Percentiles rank a stretch among this genome's conserved stretches.
Evolutionary conservation across 2,329 filamentous ascomycete species (phyloP).

Genomic region (Aspergillus sp.): DNA sequence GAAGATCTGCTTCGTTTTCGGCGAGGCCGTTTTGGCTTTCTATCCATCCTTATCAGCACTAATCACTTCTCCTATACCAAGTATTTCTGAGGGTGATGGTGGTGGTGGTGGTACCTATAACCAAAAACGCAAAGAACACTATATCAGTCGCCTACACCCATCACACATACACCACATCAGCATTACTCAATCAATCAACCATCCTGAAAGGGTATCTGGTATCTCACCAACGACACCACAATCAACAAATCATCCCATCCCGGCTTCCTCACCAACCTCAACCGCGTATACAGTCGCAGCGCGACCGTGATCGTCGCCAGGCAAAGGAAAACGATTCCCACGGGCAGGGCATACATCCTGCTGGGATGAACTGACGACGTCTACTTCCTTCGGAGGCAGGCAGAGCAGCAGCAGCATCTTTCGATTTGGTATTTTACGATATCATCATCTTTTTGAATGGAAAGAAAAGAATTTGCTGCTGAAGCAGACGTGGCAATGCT

Average conservation of each 20-base stretch:
- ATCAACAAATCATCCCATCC: conserved; percentile 35
- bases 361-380: neutral
- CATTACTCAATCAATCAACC: neutral
- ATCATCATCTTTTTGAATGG: too few species aligned
- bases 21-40: conserved; percentile 31
- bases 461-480: too few species aligned
- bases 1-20: neutral
- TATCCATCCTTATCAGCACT: too few species aligned
- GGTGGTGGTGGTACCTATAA: too few species aligned
- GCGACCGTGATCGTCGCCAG: conserved; percentile 25
- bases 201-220: too few species aligned
- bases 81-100: too few species aligned
- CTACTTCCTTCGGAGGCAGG: neutral
- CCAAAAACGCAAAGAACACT: conserved; percentile 17
- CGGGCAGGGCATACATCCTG: conserved; percentile 27
- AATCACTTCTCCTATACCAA: too few species aligned
- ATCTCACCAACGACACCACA: conserved; percentile 24
- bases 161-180: too few species aligned
- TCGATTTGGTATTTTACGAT: too few species aligned
- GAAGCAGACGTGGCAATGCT: neutral
- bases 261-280: conserved; percentile 24
- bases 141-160: conserved; percentile 15
- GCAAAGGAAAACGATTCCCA: conserved; percentile 24
- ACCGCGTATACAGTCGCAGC: conserved; percentile 27
- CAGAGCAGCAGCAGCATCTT: neutral